Base-by-base conservation (phyloP, 352 stramenopile genomes). In the Phytophthora sojae region DNA sequence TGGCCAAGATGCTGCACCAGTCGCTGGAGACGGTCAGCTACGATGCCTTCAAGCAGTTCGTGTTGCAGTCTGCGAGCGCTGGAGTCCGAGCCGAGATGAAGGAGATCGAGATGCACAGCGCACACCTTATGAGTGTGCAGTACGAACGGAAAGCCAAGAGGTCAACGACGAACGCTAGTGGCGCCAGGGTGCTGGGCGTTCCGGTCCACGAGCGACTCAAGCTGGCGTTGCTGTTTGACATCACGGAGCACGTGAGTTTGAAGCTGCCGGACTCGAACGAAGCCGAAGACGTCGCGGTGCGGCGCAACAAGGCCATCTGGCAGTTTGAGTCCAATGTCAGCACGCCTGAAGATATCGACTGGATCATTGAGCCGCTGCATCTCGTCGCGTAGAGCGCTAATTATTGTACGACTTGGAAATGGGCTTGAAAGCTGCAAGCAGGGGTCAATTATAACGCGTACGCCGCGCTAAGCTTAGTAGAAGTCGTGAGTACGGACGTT, bases 261-360 rank as follows among this genome's bases (percentile, higher is more conserved):
- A 65, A 44, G 8, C 8, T 66, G 35, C 61, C 64, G 6, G 58
- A 67, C n/a, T 54, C 59, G 9, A 25, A 52, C 3, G 56, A 30
- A 2, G 50, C 6, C 11, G 57, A 71, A 50, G 50, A 75, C 26
- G 14, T 68, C 1, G 52, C 53, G 0, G 44, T 71, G 2, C 63
- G 62, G n/a, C n/a, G 25, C 9, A 65, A 58, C 14, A 68, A 79
- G 57, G 39, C 68, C 4, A 71, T 79, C 32, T 79, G 72, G 68
- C 68, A 79, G 51, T 79, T 79, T 56, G 49, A 71, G 11, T 76
- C 72, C 9, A 71, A 65, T 4, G 68, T 79, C 17, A 74, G 68
- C 21, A 67, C 60, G 4, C 57, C 50, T 2, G 63, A 76, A 51
- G 60, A 79, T 21, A 65, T 79, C 32, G 72, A 79, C 35, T 79